phyloP scores from a whole-genome alignment of 2,329 filamentous ascomycete genomes.

The Cercospora janseana region DNA sequence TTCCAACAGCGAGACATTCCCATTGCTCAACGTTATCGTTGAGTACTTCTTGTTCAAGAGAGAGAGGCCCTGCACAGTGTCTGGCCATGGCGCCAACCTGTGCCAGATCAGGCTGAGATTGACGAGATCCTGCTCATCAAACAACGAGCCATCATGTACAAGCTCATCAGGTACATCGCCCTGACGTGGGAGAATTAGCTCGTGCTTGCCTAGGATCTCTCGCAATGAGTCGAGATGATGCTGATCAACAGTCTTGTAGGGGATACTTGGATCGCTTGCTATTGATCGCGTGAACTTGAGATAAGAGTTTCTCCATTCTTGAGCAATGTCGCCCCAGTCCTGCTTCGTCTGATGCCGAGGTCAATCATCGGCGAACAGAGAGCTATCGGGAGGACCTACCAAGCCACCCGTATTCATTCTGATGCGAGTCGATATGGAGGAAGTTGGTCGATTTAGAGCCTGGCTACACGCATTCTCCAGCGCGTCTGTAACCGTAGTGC shows the following conservation, averaged over 20 bases:
- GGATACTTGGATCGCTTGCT: constrained; percentile 41
- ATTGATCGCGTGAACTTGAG: constrained; percentile 53
- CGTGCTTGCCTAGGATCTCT: constrained; percentile 55
- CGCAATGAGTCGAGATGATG: constrained; percentile 66
- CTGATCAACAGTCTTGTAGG: constrained; percentile 69
- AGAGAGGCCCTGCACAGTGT: constrained; percentile 58
- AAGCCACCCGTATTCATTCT: constrained; percentile 51
- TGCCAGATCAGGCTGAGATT: constrained; percentile 66
- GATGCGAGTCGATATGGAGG: constrained; percentile 48
- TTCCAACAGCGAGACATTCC: constrained; percentile 63
- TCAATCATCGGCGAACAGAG: background rate
- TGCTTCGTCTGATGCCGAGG: constrained; percentile 39
- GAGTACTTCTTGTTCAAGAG: constrained; percentile 49
- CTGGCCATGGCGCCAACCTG: constrained; percentile 66
- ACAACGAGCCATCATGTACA: constrained; percentile 49
- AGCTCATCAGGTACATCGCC: constrained; percentile 6
- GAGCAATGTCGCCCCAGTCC: constrained; percentile 49
- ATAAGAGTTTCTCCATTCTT: constrained; percentile 65
- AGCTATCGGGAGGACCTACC: constrained; percentile 12
- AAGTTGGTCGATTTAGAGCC: constrained; percentile 49
- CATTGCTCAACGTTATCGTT: constrained; percentile 72
- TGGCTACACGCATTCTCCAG: constrained; percentile 53
- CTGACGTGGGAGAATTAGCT: constrained; percentile 18
- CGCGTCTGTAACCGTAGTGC: constrained; percentile 61
- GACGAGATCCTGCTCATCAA: constrained; percentile 44